A percentile compares a stretch with the other conserved stretches of the same genome.
phyloP scores from a whole-genome alignment of 2,329 filamentous ascomycete species.

The Penicillium sp. region DNA sequence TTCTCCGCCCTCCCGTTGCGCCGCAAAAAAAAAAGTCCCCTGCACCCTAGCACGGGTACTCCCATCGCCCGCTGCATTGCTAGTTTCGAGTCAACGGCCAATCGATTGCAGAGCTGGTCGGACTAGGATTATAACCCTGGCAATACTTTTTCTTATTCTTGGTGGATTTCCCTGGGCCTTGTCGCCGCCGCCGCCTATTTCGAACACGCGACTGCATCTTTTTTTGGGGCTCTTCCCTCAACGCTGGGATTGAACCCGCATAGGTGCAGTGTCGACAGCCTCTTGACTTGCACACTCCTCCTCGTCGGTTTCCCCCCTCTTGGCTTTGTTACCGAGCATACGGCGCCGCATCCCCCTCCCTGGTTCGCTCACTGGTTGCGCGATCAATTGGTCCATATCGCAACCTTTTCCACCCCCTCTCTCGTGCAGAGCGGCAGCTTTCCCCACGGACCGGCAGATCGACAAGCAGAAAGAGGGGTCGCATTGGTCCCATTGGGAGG shows the following conservation, averaged over 20 bases:
- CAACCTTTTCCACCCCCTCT: slow-evolving; percentile 33
- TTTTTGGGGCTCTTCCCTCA: slow-evolving; percentile 32
- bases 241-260: slow-evolving; percentile 29
- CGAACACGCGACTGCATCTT: slow-evolving; percentile 28
- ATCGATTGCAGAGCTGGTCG: slow-evolving; percentile 21
- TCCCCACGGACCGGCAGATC: slow-evolving; percentile 44
- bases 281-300: slow-evolving; percentile 36
- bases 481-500: slow-evolving; percentile 30
- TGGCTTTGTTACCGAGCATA: slow-evolving; percentile 21
- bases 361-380: slow-evolving; percentile 27
- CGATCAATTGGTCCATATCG: slow-evolving; percentile 40
- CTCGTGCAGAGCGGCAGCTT: slow-evolving; percentile 41
- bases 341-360: slow-evolving; percentile 22
- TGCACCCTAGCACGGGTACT: slow-evolving; percentile 33
- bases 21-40: slow-evolving; percentile 30
- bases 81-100: slow-evolving; percentile 27
- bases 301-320: slow-evolving; percentile 20
- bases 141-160: slow-evolving; percentile 3
- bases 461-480: slow-evolving; percentile 37
- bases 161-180: slow-evolving; percentile 9
- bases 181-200: slow-evolving; percentile 21
- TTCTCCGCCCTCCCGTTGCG: slow-evolving; percentile 23
- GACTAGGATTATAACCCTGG: slow-evolving; percentile 25
- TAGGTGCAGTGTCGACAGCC: slow-evolving; percentile 35
- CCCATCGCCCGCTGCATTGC: slow-evolving; percentile 32